Evolutionary conservation across 2,329 filamentous ascomycete genomes (phyloP).

Genomic region (Diaporthe aspalathi): DNA sequence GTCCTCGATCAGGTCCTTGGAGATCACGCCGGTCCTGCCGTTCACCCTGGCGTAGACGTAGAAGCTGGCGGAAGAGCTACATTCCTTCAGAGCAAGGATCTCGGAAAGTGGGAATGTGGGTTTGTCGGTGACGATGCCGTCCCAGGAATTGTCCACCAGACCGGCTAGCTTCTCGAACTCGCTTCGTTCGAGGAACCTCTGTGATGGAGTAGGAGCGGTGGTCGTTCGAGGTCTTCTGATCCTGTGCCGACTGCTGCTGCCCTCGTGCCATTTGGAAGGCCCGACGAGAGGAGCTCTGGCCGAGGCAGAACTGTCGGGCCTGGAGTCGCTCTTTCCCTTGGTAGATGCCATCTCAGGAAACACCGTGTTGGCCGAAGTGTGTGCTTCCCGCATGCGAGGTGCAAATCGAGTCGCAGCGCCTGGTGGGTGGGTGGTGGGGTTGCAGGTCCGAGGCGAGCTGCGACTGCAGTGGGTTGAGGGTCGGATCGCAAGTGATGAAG

Average conservation of each 20-base stretch:
- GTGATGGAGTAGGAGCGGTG: too few species aligned
- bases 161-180: too few species aligned
- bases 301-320: not conserved
- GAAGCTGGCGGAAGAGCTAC: not conserved
- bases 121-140: not conserved
- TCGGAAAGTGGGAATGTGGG: constrained; percentile 1
- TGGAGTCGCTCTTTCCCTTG: not conserved
- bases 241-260: not conserved
- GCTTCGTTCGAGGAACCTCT: too few species aligned
- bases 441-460: not conserved
- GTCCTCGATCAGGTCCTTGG: not conserved
- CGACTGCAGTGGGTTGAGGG: too few species aligned
- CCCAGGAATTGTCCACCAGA: not conserved
- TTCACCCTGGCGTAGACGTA: constrained; percentile 4
- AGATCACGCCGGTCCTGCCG: not conserved
- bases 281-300: not conserved
- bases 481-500: too few species aligned
- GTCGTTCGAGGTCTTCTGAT: not conserved
- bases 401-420: not conserved
- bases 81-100: not conserved
- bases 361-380: not conserved
- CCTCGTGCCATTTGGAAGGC: not conserved
- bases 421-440: too few species aligned
- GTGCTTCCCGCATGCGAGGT: not conserved
- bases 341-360: not conserved